Evolutionary conservation across 176 grass and related monocot genomes (phyloP).

Genomic region (Aegilops speltoides): DNA sequence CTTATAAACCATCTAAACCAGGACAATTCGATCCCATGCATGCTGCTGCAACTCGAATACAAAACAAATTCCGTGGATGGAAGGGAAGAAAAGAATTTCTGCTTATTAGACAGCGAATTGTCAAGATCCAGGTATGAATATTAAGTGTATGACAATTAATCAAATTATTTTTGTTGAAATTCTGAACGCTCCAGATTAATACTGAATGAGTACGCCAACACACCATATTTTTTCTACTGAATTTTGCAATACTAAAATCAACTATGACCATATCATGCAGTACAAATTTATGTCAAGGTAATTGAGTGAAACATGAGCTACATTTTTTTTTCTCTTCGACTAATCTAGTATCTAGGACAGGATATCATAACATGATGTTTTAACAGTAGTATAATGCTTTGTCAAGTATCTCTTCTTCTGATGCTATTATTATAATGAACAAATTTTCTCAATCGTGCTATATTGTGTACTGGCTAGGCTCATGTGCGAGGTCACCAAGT

Average conservation of each 20-base stretch:
- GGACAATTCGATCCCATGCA: slow-evolving; percentile 59
- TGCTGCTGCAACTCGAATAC: slow-evolving; percentile 89
- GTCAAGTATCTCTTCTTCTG: neutral
- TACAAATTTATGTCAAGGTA: neutral
- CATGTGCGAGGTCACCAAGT: slow-evolving; percentile 98
- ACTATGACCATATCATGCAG: neutral
- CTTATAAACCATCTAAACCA: slow-evolving; percentile 69
- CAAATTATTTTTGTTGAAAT: neutral
- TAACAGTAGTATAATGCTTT: neutral
- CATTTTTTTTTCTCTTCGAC: neutral
- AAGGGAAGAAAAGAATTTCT: slow-evolving; percentile 95
- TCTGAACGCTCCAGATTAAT: neutral
- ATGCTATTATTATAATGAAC: neutral
- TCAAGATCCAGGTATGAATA: slow-evolving; percentile 86
- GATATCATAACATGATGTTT: slow-evolving; percentile 12
- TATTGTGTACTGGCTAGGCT: slow-evolving; percentile 52
- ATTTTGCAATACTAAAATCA: slow-evolving; percentile 12
- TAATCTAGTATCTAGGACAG: neutral
- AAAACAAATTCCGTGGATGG: slow-evolving; percentile 92
- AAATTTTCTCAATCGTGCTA: slow-evolving; percentile 18
- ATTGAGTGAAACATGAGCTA: neutral
- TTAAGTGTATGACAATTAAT: slow-evolving; percentile 3
- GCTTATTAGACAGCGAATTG: slow-evolving; percentile 75
- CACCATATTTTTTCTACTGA: neutral
- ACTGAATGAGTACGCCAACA: neutral